These are phyloP conservation scores for Mucor irregularis DNA, from an alignment of 371 early-diverging fungal species.

Conservation along the genomic window DNA sequence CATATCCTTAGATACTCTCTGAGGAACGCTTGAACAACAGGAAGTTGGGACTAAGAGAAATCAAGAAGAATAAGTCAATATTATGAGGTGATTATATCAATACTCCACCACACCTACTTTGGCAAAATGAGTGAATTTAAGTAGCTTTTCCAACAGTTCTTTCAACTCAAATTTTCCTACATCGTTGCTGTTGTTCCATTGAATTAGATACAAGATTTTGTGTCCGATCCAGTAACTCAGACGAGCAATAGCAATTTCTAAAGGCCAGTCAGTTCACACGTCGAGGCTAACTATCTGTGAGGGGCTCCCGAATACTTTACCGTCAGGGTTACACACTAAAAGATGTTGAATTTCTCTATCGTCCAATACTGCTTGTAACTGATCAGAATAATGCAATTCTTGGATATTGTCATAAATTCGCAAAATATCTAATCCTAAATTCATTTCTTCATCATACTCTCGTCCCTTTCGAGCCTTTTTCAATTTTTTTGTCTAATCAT, in stretches of 20 bases:
- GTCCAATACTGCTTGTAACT: constrained; percentile 45
- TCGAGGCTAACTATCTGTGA: too few relatives aligned
- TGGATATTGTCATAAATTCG: constrained; percentile 40
- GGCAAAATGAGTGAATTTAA: constrained; percentile 41
- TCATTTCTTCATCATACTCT: too few relatives aligned
- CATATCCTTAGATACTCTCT: constrained; percentile 43
- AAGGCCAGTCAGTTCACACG: not conserved
- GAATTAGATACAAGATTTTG: constrained; percentile 41
- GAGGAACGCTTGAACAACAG: constrained; percentile 50
- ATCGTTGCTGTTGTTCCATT: constrained; percentile 40
- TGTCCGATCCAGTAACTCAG: constrained; percentile 52
- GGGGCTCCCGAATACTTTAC: too few relatives aligned
- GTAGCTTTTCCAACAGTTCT: constrained; percentile 34
- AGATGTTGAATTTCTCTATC: constrained; percentile 53
- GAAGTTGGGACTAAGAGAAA: constrained; percentile 43
- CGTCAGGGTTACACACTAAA: constrained; percentile 31
- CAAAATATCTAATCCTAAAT: constrained; percentile 4
- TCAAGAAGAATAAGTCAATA: not conserved
- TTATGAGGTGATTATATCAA: too few relatives aligned
- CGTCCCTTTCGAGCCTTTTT: too few relatives aligned
- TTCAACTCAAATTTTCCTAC: constrained; percentile 26
- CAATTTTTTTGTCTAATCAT: too few relatives aligned
- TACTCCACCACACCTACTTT: constrained; percentile 30
- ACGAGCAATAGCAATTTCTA: constrained; percentile 31
- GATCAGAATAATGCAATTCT: constrained; percentile 43